These are phyloP conservation scores for Kentomonas sorsogonicus DNA, from an alignment of 208 protist species.

Conservation along the genomic window DNA sequence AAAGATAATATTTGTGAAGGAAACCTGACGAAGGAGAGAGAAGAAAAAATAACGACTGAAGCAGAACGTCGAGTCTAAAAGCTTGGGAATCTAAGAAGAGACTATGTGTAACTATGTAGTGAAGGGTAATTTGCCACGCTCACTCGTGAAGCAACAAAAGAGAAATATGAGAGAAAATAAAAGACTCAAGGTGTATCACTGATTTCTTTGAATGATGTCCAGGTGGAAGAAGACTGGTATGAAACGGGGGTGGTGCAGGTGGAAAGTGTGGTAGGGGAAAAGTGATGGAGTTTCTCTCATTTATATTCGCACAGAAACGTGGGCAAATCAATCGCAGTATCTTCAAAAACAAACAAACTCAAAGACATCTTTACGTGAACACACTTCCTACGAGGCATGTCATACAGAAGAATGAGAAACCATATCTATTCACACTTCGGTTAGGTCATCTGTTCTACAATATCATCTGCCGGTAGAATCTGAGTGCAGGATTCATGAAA, in stretches of 20 bases:
- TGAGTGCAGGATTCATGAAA: too few species aligned
- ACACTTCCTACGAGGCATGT: too few species aligned
- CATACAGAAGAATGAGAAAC: too few species aligned
- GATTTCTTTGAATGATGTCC: background rate
- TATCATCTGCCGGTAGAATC: too few species aligned
- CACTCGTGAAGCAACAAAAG: background rate
- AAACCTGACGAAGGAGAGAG: too few species aligned
- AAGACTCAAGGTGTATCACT: background rate
- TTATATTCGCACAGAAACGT: background rate
- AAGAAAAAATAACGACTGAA: too few species aligned
- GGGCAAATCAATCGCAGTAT: background rate
- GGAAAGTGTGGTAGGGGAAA: too few species aligned
- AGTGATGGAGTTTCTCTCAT: conserved; percentile 1
- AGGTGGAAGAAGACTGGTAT: background rate
- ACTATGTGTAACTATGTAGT: background rate
- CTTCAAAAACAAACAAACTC: conserved; percentile 8
- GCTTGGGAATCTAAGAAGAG: background rate
- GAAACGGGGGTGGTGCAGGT: too few species aligned
- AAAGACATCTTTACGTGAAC: too few species aligned
- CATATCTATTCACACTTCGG: too few species aligned
- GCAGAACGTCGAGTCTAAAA: background rate
- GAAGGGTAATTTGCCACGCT: background rate
- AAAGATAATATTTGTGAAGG: too few species aligned
- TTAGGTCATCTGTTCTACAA: too few species aligned
- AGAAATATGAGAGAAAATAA: conserved; percentile 5